Conservation (phyloP, 441 rosid genomes). For the Pelargonium citronellum region DNA sequence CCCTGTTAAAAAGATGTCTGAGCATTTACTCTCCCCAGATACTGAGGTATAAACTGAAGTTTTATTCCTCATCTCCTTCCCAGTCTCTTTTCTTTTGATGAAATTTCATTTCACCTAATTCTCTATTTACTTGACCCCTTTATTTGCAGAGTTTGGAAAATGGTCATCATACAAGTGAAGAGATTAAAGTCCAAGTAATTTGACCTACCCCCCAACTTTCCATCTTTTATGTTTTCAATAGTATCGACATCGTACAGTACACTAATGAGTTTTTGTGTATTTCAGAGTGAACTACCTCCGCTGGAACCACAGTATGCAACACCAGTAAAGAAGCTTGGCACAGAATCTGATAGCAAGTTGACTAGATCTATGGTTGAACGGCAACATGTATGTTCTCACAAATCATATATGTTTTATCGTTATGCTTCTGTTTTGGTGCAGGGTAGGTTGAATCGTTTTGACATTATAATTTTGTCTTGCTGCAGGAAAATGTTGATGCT, state of each 20-base stretch:
- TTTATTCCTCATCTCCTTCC: background rate
- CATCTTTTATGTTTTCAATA: background rate
- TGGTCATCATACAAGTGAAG: constrained; percentile 57
- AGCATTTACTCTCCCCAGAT: constrained; percentile 8
- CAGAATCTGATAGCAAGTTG: constrained; percentile 68
- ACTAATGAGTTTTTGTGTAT: background rate
- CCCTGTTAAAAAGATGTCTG: constrained; percentile 23
- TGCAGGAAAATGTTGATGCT: constrained; percentile 63
- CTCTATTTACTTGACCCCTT: background rate
- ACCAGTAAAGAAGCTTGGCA: constrained; percentile 49
- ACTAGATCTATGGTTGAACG: constrained; percentile 70
- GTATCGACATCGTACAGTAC: background rate
- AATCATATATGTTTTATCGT: background rate
- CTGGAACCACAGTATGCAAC: constrained; percentile 66
- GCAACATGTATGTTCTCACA: constrained; percentile 65
- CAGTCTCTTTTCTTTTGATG: background rate
- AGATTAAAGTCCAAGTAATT: constrained; percentile 5
- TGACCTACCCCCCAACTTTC: background rate
- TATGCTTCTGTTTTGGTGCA: background rate
- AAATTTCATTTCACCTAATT: background rate
- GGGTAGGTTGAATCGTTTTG: constrained; percentile 18
- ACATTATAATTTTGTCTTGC: constrained; percentile 23
- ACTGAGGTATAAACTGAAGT: background rate
- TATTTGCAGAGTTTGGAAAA: constrained; percentile 65
- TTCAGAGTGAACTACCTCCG: constrained; percentile 20